Percentiles rank a stretch among this genome's conserved stretches.
Evolutionary conservation across 129 eudicot genomes (phyloP).

Genomic region (Solidago caesia): DNA sequence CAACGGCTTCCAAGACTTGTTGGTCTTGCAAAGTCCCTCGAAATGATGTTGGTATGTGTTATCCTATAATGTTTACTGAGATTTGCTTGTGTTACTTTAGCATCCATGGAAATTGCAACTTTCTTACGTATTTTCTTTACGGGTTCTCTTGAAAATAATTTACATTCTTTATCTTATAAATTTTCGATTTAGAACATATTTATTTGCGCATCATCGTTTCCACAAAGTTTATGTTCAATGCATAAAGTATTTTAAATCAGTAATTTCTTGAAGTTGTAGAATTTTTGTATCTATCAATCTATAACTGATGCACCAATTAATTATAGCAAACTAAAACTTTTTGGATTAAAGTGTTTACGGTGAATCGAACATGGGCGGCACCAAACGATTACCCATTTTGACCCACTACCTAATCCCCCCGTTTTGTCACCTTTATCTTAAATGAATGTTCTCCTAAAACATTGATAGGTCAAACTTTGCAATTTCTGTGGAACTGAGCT

Average conservation of each 20-base stretch:
- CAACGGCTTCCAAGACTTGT: constrained; percentile 98
- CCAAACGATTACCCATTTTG: not conserved
- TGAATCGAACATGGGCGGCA: not conserved
- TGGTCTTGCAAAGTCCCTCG: constrained; percentile 88
- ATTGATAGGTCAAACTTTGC: constrained; percentile 22
- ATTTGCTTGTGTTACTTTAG: constrained; percentile 1
- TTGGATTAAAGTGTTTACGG: not conserved
- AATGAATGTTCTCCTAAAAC: not conserved
- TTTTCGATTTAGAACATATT: not conserved
- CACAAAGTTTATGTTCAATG: not conserved
- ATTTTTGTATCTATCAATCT: not conserved
- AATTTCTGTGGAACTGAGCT: constrained; percentile 5
- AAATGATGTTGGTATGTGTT: constrained; percentile 86
- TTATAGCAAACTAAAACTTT: not conserved
- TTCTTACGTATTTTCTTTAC: not conserved
- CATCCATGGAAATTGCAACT: constrained; percentile 13
- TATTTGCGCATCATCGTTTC: not conserved
- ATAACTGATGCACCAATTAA: not conserved
- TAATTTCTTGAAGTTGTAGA: not conserved
- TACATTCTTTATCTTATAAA: not conserved
- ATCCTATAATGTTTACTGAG: not conserved
- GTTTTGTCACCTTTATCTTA: not conserved
- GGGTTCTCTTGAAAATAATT: not conserved
- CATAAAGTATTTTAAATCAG: not conserved
- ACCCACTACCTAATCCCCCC: not conserved